Evolutionary conservation across 2,329 filamentous ascomycete genomes (phyloP).

Genomic region (Fusarium sp.): DNA sequence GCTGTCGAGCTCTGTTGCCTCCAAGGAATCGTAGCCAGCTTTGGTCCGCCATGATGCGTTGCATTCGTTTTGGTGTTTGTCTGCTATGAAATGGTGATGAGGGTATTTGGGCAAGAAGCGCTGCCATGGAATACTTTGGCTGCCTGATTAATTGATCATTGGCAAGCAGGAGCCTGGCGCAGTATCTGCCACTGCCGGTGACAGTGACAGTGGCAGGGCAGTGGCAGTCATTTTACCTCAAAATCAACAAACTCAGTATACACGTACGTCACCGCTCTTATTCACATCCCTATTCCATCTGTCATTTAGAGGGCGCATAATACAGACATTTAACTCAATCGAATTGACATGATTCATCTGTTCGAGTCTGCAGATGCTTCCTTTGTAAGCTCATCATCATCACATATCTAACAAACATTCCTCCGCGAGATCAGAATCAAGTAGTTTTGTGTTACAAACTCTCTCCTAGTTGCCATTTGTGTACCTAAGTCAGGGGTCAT

Average conservation of each 20-base stretch:
- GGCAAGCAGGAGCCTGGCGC: neutral
- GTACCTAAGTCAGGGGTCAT: neutral
- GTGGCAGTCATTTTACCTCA: neutral
- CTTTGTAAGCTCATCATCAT: neutral
- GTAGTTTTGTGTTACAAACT: neutral
- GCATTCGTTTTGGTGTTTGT: neutral
- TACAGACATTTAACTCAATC: neutral
- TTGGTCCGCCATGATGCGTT: constrained; percentile 37
- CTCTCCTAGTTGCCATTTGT: neutral
- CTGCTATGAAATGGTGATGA: neutral
- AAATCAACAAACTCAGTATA: neutral
- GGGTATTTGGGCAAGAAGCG: neutral
- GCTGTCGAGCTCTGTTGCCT: constrained; percentile 38
- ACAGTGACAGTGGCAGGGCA: neutral
- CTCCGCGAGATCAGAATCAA: neutral
- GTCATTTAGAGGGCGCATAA: neutral
- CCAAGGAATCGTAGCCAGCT: constrained; percentile 44
- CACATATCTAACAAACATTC: neutral
- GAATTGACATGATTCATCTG: neutral
- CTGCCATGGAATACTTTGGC: neutral
- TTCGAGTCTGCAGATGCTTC: neutral
- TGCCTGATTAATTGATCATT: neutral
- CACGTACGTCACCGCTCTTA: neutral
- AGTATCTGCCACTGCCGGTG: neutral
- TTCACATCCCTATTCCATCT: neutral